Conservation (phyloP, 164 flowering plant species). For the Annona squamosa region DNA sequence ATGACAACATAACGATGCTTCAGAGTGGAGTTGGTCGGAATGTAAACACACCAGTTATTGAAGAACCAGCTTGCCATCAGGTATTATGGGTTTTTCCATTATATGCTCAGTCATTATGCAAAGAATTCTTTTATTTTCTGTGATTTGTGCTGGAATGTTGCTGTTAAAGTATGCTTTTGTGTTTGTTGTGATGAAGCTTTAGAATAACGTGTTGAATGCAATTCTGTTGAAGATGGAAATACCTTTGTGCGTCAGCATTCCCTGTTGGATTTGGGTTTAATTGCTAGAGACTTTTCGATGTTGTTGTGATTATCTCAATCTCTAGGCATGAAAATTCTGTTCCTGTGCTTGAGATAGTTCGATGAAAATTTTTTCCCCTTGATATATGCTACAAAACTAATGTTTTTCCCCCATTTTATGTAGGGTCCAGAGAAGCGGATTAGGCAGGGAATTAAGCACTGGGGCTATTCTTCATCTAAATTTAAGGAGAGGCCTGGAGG, state of each 20-base stretch:
- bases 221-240: too few species aligned
- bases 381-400: background rate
- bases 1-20: constrained; percentile 52
- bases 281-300: background rate
- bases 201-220: too few species aligned
- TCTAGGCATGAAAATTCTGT: background rate
- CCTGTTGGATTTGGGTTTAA: background rate
- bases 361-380: background rate
- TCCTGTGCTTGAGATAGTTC: background rate
- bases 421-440: constrained; percentile 35
- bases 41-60: constrained; percentile 15
- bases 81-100: constrained; percentile 25
- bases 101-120: background rate
- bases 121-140: background rate
- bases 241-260: background rate
- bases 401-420: constrained; percentile 3
- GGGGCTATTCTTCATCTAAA: constrained; percentile 14
- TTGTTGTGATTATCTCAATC: too few species aligned
- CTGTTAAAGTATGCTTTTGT: background rate
- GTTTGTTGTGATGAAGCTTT: background rate
- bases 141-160: background rate
- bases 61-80: constrained; percentile 28
- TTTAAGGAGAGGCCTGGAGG: constrained; percentile 26
- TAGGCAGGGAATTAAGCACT: constrained; percentile 23
- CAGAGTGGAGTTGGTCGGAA: constrained; percentile 29